Base-by-base conservation (phyloP, 768 basidiomycete species). In the Lentinula edodes region DNA sequence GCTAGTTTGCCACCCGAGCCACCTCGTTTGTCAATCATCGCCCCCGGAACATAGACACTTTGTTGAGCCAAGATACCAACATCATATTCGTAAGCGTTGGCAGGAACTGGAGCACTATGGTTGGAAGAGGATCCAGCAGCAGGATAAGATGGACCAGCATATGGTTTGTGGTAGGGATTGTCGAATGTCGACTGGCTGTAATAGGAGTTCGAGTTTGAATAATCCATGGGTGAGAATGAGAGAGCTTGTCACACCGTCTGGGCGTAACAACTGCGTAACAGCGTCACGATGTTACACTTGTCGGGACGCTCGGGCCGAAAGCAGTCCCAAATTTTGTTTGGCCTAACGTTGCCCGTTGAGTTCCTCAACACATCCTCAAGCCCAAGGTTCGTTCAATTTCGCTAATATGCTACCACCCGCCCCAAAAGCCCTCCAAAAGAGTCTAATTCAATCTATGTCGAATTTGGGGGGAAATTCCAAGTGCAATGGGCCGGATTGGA, bases 81-180 rank as follows among this genome's bases (percentile, higher is more conserved):
- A 71, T 94, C 93, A 69, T 94, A 94, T 72, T 94, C 92, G 72
- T 93, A 93, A 16, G 93, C 92, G 68, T 94, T 94, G 15, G 92
- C 89, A 41, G 91, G 92, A 9, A 93, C 89, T 7, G 90, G 90
- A 1, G 91, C 89, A 61, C 70, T 83, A 70, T 90, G 89, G n/a
- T 77, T 65, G 2, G 88, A 87, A 9, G 83, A 80, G 16, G 83
- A 75, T 6, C 87, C 87, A 16, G 85, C 79, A 50, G 86, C 74
- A 10, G 90, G 81, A 71, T 81, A 91, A 65, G 86, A 84, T 23
- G 91, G 88, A 13, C 88, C 89, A 69, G 79, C 84, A 74, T 92
- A 91, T 45, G 88, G 86, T 69, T 89, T 90, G 68, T 90, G 88
- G 72, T 93, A 92, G 42, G 89, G 88, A 71, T 92, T 92, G 52